phyloP scores from a whole-genome alignment of 2,329 filamentous ascomycete genomes.

The Neopestalotiopsis rosae region DNA sequence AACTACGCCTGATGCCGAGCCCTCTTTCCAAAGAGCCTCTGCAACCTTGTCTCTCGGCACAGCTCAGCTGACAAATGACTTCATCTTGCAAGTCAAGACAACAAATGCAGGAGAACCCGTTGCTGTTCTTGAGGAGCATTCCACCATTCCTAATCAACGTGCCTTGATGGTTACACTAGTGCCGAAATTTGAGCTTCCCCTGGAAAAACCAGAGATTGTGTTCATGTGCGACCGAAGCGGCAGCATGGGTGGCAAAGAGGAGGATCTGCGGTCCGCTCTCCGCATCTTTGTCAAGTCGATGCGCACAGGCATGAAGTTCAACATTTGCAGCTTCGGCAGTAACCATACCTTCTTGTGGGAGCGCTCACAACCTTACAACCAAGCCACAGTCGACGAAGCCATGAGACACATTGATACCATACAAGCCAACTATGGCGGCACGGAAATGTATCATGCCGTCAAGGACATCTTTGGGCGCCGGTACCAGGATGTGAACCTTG shows the following conservation, averaged over 20 bases:
- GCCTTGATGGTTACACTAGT: constrained; percentile 75
- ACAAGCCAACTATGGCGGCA: constrained; percentile 55
- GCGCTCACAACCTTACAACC: constrained; percentile 51
- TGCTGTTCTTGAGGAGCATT: constrained; percentile 71
- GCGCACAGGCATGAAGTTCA: constrained; percentile 68
- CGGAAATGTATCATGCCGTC: constrained; percentile 55
- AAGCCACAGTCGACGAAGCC: constrained; percentile 49
- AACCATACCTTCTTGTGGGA: constrained; percentile 51
- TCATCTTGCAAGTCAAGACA: constrained; percentile 68
- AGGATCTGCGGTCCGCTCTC: constrained; percentile 59
- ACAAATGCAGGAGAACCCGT: constrained; percentile 65
- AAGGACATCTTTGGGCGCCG: constrained; percentile 48
- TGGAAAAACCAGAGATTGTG: constrained; percentile 65
- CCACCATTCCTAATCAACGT: constrained; percentile 62
- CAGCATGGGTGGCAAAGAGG: constrained; percentile 64
- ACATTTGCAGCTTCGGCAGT: constrained; percentile 71
- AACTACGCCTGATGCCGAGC: constrained; percentile 45
- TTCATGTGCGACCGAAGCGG: constrained; percentile 77
- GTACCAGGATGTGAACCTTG: constrained; percentile 52
- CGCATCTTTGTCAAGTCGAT: constrained; percentile 70
- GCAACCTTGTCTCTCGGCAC: constrained; percentile 61
- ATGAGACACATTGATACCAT: constrained; percentile 48
- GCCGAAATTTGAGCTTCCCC: constrained; percentile 69
- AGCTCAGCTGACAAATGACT: constrained; percentile 65
- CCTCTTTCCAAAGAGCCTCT: constrained; percentile 64